These are phyloP conservation scores for Lactarius pseudohatsudake DNA, from an alignment of 768 basidiomycete species.

Conservation along the genomic window DNA sequence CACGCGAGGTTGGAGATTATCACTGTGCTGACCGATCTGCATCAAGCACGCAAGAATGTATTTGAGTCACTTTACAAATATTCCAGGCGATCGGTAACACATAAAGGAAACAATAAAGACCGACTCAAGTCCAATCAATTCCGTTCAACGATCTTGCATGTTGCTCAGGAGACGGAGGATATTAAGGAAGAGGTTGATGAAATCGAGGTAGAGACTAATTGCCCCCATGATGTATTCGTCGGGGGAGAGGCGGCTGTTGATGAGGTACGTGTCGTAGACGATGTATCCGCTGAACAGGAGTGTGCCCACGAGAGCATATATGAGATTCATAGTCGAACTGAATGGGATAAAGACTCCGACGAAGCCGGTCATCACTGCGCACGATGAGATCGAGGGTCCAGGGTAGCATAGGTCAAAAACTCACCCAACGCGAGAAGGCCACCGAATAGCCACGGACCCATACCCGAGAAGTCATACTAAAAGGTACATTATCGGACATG, in stretches of 20 bases:
- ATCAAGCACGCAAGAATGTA: neutral
- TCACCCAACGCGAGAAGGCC: conserved; percentile 75
- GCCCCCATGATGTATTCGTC: conserved; percentile 93
- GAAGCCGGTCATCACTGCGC: conserved; percentile 72
- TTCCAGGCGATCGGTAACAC: neutral
- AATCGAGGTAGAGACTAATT: conserved; percentile 93
- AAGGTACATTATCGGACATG: conserved; percentile 6
- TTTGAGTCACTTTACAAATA: conserved; percentile 15
- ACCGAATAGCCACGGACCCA: conserved; percentile 89
- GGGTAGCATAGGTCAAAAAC: conserved; percentile 30
- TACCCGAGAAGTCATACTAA: conserved; percentile 91
- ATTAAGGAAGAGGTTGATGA: conserved; percentile 86
- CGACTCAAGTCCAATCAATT: neutral
- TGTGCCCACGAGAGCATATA: conserved; percentile 75
- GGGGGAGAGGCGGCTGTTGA: conserved; percentile 84
- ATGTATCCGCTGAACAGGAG: conserved; percentile 89
- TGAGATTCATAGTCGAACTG: conserved; percentile 73
- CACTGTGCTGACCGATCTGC: neutral
- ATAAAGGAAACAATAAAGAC: conserved; percentile 9
- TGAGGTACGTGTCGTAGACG: conserved; percentile 87
- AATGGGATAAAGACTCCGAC: conserved; percentile 89
- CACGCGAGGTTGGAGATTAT: neutral
- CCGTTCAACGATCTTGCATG: conserved; percentile 42
- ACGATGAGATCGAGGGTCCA: conserved; percentile 4
- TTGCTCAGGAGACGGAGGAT: conserved; percentile 80